Base-by-base conservation (phyloP, 2,329 filamentous ascomycete genomes). In the Phialemonium atrogriseum region DNA sequence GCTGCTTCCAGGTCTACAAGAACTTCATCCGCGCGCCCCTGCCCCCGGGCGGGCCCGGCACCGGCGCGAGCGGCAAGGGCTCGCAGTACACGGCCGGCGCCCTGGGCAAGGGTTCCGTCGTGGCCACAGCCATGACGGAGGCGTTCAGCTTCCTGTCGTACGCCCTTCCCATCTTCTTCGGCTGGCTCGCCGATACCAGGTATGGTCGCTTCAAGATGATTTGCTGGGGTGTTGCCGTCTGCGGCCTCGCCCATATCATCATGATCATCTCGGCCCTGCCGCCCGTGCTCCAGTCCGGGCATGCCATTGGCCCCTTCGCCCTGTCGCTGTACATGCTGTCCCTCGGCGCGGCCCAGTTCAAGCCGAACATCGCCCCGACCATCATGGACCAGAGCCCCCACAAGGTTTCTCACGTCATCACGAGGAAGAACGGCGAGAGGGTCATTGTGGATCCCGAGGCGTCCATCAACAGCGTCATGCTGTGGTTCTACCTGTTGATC, bases 131-230 rank as follows among this genome's bases (percentile, higher is more conserved):
- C 7, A 59, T 73, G 21, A 58, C 53, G 5, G 59, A 77, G 39
- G 68, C 67, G 17, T 77, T 72, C 57, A 66, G 54, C 35, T 66
- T 80, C 43, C 50, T 79, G 22, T 64, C 71, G 2, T 80, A 77
- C 42, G 52, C 65, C 4, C 55, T 77, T 10, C 75, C 75, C 1
- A 60, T 79, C 15, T 23, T 73, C 6, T 63, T 66, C 33, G 66
- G 63, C 12, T 74, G 64, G 51, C 43, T 80, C 10, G 77, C 81
- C 24, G 83, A 88, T 51, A 66, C 78, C 34, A 77, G 74, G 44
- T 71, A 73, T 25, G 82, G 82, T 36, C 78, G 80, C 39, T 87
- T 78, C 59, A 68, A 67, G 45, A 80, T 83, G 24, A 86, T 87
- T 46, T 74, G 78, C 52, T 71, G 72, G 48, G 80, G 81, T 40